Evolutionary conservation across 163 green algal species (phyloP).

Genomic region (Chloromonas sp.): DNA sequence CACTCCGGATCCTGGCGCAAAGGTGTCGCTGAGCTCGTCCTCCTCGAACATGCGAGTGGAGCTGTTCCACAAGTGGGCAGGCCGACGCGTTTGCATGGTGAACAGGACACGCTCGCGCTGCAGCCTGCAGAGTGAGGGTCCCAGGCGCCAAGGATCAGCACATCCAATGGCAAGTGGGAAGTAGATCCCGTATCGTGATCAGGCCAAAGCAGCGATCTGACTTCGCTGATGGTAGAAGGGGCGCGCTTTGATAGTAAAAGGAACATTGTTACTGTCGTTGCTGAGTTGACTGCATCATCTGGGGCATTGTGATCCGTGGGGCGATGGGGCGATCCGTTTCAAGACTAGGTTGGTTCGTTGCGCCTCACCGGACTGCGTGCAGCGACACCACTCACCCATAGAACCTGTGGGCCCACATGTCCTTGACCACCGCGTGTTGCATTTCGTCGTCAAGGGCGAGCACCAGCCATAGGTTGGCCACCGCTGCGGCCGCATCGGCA

Average conservation of each 20-base stretch:
- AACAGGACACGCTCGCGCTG: constrained; percentile 23
- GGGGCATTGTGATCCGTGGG: too few relatives aligned
- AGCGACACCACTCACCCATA: constrained; percentile 15
- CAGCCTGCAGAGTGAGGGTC: constrained; percentile 10
- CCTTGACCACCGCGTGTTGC: constrained; percentile 25
- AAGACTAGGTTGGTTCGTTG: too few relatives aligned
- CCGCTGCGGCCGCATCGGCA: neutral
- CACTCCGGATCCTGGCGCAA: constrained; percentile 11
- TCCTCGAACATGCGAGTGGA: neutral
- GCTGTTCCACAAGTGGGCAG: constrained; percentile 9
- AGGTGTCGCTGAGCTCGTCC: neutral
- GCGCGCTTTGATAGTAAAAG: too few relatives aligned
- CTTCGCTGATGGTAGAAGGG: too few relatives aligned
- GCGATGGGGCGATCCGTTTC: too few relatives aligned
- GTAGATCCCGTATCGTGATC: too few relatives aligned
- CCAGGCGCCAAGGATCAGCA: neutral
- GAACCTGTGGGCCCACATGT: constrained; percentile 26
- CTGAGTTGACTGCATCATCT: too few relatives aligned
- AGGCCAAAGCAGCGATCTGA: too few relatives aligned
- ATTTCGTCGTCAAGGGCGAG: constrained; percentile 30
- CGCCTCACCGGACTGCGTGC: too few relatives aligned
- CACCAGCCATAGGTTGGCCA: constrained; percentile 17
- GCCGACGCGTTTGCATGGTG: constrained; percentile 13
- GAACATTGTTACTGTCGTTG: too few relatives aligned
- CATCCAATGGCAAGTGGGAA: neutral